These are phyloP conservation scores for Dryas integrifolia DNA, from an alignment of 331 rosid species.

Conservation along the genomic window DNA sequence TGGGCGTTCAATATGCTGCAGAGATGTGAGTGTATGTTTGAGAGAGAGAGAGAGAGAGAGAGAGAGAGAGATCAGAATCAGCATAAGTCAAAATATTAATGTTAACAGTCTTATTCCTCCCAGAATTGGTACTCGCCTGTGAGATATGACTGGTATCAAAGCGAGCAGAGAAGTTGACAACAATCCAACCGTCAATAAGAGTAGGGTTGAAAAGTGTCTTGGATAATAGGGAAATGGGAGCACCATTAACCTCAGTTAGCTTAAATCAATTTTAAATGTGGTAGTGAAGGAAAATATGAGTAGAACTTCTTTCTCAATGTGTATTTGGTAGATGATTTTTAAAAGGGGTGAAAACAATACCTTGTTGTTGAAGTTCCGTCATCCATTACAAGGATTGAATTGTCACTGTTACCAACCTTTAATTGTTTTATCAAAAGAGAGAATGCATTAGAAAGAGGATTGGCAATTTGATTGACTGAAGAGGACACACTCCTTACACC, in stretches of 20 bases:
- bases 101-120: constrained; percentile 54
- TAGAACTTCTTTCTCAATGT: neutral
- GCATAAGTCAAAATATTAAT: neutral
- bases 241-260: constrained; percentile 15
- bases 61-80: constrained; percentile 2
- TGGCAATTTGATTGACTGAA: neutral
- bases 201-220: constrained; percentile 66
- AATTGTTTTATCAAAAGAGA: neutral
- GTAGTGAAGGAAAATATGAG: neutral
- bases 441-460: neutral
- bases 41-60: neutral
- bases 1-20: constrained; percentile 81
- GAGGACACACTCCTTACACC: neutral
- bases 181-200: constrained; percentile 59
- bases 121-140: constrained; percentile 87
- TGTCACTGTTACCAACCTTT: neutral
- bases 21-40: neutral
- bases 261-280: neutral
- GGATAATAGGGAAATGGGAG: constrained; percentile 14
- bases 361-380: neutral
- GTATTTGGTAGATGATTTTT: neutral
- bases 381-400: neutral
- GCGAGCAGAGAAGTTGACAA: constrained; percentile 87
- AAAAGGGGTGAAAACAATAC: neutral
- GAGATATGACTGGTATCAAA: constrained; percentile 79